Conservation (phyloP, 495 filamentous ascomycete genomes). For the Chlorociboria aeruginascens region DNA sequence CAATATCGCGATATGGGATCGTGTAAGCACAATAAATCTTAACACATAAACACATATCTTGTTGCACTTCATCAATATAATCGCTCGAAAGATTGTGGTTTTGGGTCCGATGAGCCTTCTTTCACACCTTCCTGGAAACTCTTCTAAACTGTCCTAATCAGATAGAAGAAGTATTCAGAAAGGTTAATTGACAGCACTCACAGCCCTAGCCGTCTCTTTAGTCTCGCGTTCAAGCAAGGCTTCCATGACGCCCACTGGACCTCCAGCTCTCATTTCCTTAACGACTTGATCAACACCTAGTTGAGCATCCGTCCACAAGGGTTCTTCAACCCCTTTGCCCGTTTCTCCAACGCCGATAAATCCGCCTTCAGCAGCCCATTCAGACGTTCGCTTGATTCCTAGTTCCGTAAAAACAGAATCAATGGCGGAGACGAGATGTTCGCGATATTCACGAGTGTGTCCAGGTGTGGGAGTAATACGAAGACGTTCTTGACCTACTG, state of each 20-base stretch:
- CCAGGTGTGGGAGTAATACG: constrained; percentile 93
- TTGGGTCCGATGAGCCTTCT: constrained; percentile 22
- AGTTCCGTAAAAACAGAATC: constrained; percentile 80
- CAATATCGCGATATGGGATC: too few relatives aligned
- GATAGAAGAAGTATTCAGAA: background rate
- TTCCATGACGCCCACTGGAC: constrained; percentile 27
- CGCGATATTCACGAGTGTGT: constrained; percentile 67
- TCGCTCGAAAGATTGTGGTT: constrained; percentile 23
- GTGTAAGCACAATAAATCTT: too few relatives aligned
- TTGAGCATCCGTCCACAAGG: constrained; percentile 82
- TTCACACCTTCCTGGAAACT: background rate
- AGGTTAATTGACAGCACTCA: constrained; percentile 30
- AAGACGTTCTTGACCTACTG: constrained; percentile 87
- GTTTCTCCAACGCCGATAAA: constrained; percentile 84
- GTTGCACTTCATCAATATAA: background rate
- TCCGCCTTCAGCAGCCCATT: constrained; percentile 84
- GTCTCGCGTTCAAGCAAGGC: constrained; percentile 29
- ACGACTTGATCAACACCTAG: constrained; percentile 52
- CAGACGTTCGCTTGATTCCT: constrained; percentile 78
- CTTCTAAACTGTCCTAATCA: background rate
- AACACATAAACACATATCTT: background rate
- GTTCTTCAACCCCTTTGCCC: constrained; percentile 42
- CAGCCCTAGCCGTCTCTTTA: constrained; percentile 25
- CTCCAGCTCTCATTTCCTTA: constrained; percentile 37
- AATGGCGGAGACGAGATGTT: constrained; percentile 74